Conservation (phyloP, 2,329 filamentous ascomycete species). For the Alternaria viburni region DNA sequence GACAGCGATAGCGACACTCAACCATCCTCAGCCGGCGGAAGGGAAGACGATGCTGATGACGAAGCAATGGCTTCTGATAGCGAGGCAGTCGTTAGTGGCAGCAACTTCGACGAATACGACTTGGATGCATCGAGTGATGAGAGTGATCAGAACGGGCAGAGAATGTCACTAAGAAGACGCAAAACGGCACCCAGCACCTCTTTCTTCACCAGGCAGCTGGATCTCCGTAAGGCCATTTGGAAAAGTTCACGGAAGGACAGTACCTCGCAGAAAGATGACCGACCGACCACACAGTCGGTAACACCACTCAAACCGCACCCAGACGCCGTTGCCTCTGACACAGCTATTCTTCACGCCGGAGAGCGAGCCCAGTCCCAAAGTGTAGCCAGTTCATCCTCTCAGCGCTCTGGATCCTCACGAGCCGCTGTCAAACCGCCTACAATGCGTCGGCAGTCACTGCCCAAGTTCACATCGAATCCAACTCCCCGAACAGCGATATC, state of each 20-base stretch:
- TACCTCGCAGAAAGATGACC: conserved; percentile 11
- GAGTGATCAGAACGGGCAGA: conserved; percentile 18
- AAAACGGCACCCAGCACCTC: conserved; percentile 32
- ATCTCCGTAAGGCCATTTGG: conserved; percentile 37
- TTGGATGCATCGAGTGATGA: conserved; percentile 42
- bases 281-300: conserved; percentile 25
- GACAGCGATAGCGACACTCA: conserved; percentile 47
- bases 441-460: conserved; percentile 60
- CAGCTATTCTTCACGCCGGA: conserved; percentile 22
- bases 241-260: conserved; percentile 24
- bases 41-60: conserved; percentile 29
- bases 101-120: conserved; percentile 44
- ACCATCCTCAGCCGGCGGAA: conserved; percentile 18
- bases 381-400: conserved; percentile 23
- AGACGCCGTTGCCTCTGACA: conserved; percentile 36
- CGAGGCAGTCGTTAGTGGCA: conserved; percentile 36
- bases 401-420: conserved; percentile 23
- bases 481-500: conserved; percentile 73
- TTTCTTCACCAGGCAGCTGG: conserved; percentile 34
- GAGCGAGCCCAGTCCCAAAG: conserved; percentile 16
- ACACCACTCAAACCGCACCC: conserved; percentile 36
- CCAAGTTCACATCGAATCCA: conserved; percentile 74
- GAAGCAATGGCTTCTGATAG: conserved; percentile 41
- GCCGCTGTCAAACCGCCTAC: conserved; percentile 54
- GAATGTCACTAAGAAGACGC: conserved; percentile 22